Conservation (phyloP, 2,329 filamentous ascomycete genomes). For the Calonectria pteridis region DNA sequence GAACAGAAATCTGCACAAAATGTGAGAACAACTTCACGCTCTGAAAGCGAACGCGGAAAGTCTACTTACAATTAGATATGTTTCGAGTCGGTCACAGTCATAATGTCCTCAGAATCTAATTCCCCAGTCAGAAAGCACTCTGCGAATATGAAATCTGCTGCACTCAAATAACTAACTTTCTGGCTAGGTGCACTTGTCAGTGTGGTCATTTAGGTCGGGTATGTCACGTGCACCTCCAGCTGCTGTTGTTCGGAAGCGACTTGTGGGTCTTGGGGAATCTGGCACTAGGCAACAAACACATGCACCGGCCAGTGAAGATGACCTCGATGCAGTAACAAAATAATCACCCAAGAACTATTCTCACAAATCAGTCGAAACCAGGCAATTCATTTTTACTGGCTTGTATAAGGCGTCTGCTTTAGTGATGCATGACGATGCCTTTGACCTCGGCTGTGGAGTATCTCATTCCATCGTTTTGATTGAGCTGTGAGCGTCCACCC, state of each 20-base stretch:
- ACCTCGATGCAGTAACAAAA: not conserved
- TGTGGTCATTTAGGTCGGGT: not conserved
- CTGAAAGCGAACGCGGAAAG: conserved; percentile 7
- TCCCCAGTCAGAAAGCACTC: not conserved
- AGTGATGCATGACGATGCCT: not conserved
- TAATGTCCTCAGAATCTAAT: conserved; percentile 6
- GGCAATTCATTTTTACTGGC: not conserved
- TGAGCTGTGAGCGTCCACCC: not conserved
- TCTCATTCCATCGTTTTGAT: not conserved
- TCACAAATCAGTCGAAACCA: not conserved
- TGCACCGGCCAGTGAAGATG: not conserved
- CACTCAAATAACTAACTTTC: not conserved
- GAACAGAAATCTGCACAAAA: conserved; percentile 20
- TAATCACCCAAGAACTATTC: not conserved
- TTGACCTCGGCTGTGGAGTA: not conserved
- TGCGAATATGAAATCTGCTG: not conserved
- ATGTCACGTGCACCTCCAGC: not conserved
- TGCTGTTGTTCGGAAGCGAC: not conserved
- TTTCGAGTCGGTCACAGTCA: not conserved
- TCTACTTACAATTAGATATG: conserved; percentile 15
- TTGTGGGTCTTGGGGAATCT: not conserved
- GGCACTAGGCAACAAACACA: not conserved
- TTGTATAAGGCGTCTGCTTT: not conserved
- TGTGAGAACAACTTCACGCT: not conserved
- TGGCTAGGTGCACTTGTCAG: not conserved